Evolutionary conservation across 768 basidiomycete species (phyloP), one percentile per base, ranked within the genome.

Genomic region (Lactarius hatsudake): DNA sequence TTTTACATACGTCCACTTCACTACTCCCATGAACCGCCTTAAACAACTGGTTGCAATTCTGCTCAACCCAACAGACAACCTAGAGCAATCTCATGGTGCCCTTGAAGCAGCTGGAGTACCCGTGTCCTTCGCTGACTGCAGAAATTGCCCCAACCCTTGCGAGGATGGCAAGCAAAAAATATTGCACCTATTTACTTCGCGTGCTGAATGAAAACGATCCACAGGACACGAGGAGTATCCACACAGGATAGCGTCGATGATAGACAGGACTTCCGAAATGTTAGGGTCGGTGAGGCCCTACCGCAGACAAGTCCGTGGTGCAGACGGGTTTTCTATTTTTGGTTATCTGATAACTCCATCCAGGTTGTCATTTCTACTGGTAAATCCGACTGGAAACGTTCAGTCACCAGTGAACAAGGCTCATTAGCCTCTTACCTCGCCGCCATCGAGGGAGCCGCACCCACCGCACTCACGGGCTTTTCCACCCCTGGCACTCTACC

Each of bases 271-370:
- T 26, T 84, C 86, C 2, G 84, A 89, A 57, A 86, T 98, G 86
- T 78, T 95, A n/a, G 96, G 95, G 10, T 86, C 87, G 36, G 84
- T 94, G 32, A 90, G 90, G 75, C 89, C 93, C 2, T 94, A 93
- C 76, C 85, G 84, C 45, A 87, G 94, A 28, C 90, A 94, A 81
- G 92, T 89, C 69, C 59, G 81, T 34, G n/a, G 7, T 62, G 1
- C 13, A 28, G 23, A 40, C 42, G 28, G 32, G 3, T 26, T 13
- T 23, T 53, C 51, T 12, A 56, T 32, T 45, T 38, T 53, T 12
- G 5, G 60, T 18, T 60, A 69, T 71, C 66, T 68, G 55, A 55
- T 67, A 59, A 70, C 20, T 17, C 38, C 10, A 20, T 18, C 30
- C 20, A 53, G 89, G 82, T 96, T 40, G 81, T 98, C 40, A 91